phyloP scores from a whole-genome alignment of 2,329 filamentous ascomycete genomes.

The Cladorrhinum sp. region DNA sequence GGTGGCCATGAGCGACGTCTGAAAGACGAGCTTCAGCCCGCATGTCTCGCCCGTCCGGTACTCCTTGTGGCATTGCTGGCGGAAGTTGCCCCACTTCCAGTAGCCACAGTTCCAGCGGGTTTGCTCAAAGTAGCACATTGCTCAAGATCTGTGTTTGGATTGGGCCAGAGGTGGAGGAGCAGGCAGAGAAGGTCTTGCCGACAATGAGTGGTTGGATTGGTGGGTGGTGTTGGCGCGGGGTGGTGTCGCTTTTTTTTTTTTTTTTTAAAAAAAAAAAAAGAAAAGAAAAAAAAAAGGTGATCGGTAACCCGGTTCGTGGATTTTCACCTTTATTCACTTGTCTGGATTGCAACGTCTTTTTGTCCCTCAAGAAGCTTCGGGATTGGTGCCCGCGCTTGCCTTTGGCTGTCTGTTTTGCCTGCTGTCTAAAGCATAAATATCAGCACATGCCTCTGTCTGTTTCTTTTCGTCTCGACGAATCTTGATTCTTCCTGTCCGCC shows the following conservation, averaged over 20 bases:
- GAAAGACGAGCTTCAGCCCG: slow-evolving; percentile 84
- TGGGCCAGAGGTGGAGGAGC: not conserved
- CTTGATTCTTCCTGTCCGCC: not conserved
- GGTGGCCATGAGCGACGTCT: slow-evolving; percentile 60
- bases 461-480: not conserved
- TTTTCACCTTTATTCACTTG: not conserved
- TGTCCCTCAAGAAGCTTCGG: not conserved
- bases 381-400: not conserved
- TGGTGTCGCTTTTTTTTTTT: not conserved
- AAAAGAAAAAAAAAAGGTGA: too few relatives aligned
- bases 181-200: not conserved
- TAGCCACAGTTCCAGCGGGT: slow-evolving; percentile 81
- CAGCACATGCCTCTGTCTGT: not conserved
- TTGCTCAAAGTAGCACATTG: slow-evolving; percentile 96
- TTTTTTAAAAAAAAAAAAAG: too few relatives aligned
- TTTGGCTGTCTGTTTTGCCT: not conserved
- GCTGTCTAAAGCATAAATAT: not conserved
- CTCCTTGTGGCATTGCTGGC: slow-evolving; percentile 88
- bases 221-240: slow-evolving; percentile 3
- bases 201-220: not conserved
- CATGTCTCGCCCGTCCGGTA: slow-evolving; percentile 96
- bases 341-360: not conserved
- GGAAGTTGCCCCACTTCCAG: slow-evolving; percentile 94
- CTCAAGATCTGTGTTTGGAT: slow-evolving; percentile 21
- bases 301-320: not conserved